Base-by-base conservation (phyloP, 2,329 filamentous ascomycete genomes). In the Fusarium hainanense region DNA sequence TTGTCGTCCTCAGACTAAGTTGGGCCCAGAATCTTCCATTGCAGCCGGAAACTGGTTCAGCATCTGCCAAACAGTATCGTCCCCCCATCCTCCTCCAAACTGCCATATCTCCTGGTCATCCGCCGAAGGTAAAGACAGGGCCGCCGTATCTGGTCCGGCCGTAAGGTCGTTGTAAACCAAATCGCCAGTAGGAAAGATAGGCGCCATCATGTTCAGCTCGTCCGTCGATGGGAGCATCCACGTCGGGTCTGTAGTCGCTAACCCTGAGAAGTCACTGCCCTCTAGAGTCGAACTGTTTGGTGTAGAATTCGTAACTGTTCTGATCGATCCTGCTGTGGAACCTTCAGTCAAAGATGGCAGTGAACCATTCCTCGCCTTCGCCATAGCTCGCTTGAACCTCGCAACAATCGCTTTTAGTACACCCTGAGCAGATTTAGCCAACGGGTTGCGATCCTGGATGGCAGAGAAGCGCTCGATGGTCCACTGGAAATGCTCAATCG, bases 401-500 rank as follows among this genome's bases (percentile, higher is more conserved):
- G 84, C 78, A 52, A 85, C 82, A 49, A 89, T 86, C 16, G 86
- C 86, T 66, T 82, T 83, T 12, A 89, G 77, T 3, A 90, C 86
- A 12, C 85, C 84, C 18, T 86, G 78, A 0, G 86, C 88, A 4
- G 85, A 82, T 44, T 81, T 84, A 4, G 87, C 87, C 25, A 89
- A 81, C 1, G 81, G 77, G 63, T 88, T 89, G 27, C 84, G 81
- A 28, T 80, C 80, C 16, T 83, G 81, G 81, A 90, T 89, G 41
- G 82, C 84, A 55, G 85, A 81, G 67, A 90, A 89, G 7, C 88
- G 82, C 68, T 88, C 84, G 65, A 87, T 84, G 2, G 85, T 85
- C 86, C 87, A 89, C 46, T 85, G 82, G 68, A 88, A 89, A 69
- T 89, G 87, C 71, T 87, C 85, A 11, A 85, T 75, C 1, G 85